A percentile compares a stretch with the other conserved stretches of the same genome.
phyloP scores from a whole-genome alignment of 163 green algal genomes.

The Prototheca wickerhamii region DNA sequence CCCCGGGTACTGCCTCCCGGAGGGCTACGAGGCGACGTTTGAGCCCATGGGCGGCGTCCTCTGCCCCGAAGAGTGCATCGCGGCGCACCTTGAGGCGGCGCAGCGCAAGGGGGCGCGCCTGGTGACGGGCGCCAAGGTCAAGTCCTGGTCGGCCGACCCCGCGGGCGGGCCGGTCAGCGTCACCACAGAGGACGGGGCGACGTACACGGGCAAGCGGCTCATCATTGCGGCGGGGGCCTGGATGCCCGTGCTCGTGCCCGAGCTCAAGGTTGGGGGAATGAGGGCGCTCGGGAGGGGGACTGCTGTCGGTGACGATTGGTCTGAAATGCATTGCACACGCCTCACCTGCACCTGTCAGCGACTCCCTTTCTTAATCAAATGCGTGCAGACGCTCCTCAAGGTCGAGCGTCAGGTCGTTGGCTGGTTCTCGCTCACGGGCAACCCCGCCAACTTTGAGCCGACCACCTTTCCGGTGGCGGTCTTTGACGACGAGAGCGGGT shows the following conservation, averaged over 20 bases:
- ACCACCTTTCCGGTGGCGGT: slow-evolving; percentile 33
- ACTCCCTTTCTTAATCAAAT: background rate
- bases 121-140: slow-evolving; percentile 8
- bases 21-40: slow-evolving; percentile 20
- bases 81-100: slow-evolving; percentile 20
- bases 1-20: slow-evolving; percentile 26
- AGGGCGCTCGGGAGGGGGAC: too few relatives aligned
- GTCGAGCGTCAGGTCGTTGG: slow-evolving; percentile 42
- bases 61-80: slow-evolving; percentile 29
- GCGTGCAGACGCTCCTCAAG: slow-evolving; percentile 2
- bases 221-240: slow-evolving; percentile 39
- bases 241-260: slow-evolving; percentile 32
- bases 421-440: slow-evolving; percentile 33
- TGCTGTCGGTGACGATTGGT: background rate
- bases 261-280: slow-evolving; percentile 21
- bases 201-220: slow-evolving; percentile 7
- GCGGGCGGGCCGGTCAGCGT: background rate
- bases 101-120: slow-evolving; percentile 24
- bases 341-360: background rate
- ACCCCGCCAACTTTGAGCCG: slow-evolving; percentile 12
- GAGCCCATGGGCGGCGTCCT: slow-evolving; percentile 36
- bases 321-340: background rate
- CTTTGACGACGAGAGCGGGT: slow-evolving; percentile 26
- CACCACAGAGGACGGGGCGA: background rate
- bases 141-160: slow-evolving; percentile 11